Evolutionary conservation across 768 basidiomycete genomes (phyloP), one percentile per base, ranked within the genome.

Genomic region (Panaeolus papilionaceus): DNA sequence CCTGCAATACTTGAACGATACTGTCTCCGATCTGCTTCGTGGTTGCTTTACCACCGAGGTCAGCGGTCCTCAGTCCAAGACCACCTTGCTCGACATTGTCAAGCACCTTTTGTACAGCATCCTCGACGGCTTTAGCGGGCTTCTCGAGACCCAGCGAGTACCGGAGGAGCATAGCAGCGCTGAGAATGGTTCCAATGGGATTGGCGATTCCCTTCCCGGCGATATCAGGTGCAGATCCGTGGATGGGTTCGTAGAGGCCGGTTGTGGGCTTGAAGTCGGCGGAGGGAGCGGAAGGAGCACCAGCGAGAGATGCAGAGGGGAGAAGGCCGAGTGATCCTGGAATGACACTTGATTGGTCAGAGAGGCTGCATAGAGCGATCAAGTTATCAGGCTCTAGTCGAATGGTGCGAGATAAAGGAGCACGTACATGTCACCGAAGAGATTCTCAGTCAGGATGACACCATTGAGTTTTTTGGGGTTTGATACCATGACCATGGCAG

Each of bases 171-270:
- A 98, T 89, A 14, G 96, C 96, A 18, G 92, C 92, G 64, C 94
- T 96, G 67, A 98, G 91, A 76, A 98, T 97, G 16, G 96, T 96
- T 64, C 96, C 96, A 73, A 98, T 88, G 40, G 96, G 96, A 77
- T 98, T 98, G 71, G 96, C 96, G 73, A 96, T 94, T 18, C 93
- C 92, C 77, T 93, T 83, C 1, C 94, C 95, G n/a, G 96, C 94
- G 69, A 98, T 98, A 75, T 97, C 96, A 63, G 96, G 96, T 1
- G 96, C 96, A 49, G 94, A 95, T 63, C 94, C 94, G 75, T 97
- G 95, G 71, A 98, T 98, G 62, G 98, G 98, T 80, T 99, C 98
- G 83, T 99, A 99, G 49, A 99, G 82, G 47, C 98, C 98, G 18
- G 87, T 79, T 2, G 92, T 92, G 6, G 92, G 89, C 75, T 92